Conservation (phyloP, 169 alveolate species). For the Plasmodium gonderi region DNA sequence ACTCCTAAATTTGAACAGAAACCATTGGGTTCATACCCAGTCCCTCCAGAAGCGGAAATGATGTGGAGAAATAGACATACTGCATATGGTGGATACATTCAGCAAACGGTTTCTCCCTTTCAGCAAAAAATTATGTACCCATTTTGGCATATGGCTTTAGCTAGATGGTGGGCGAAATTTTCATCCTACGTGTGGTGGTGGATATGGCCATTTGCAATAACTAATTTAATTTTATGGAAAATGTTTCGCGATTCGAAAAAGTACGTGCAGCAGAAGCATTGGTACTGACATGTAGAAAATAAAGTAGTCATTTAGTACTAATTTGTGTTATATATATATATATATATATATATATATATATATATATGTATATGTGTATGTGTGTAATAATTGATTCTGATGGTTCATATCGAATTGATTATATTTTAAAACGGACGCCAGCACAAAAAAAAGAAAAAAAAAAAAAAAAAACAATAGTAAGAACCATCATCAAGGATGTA, state of each 20-base stretch:
- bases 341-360: too few species aligned
- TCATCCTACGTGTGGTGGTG: slow-evolving; percentile 85
- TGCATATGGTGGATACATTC: slow-evolving; percentile 88
- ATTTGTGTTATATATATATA: too few species aligned
- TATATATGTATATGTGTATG: too few species aligned
- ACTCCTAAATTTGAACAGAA: slow-evolving; percentile 86
- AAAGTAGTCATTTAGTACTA: too few species aligned
- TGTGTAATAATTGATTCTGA: too few species aligned
- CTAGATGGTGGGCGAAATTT: slow-evolving; percentile 88
- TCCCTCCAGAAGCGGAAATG: slow-evolving; percentile 91
- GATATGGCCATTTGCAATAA: slow-evolving; percentile 81
- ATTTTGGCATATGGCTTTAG: slow-evolving; percentile 88
- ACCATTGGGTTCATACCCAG: slow-evolving; percentile 89
- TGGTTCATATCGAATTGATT: too few species aligned
- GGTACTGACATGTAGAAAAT: slow-evolving; percentile 18
- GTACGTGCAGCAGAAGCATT: slow-evolving; percentile 45
- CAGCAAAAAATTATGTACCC: slow-evolving; percentile 89
- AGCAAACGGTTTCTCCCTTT: slow-evolving; percentile 90
- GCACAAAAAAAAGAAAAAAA: background rate
- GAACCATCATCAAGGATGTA: background rate
- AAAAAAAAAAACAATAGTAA: background rate
- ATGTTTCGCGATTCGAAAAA: slow-evolving; percentile 76
- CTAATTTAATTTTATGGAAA: slow-evolving; percentile 68
- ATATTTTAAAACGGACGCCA: too few species aligned
- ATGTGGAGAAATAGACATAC: slow-evolving; percentile 89